Evolutionary conservation across 306 rosid species (phyloP).

Genomic region (Cajanus cajan): DNA sequence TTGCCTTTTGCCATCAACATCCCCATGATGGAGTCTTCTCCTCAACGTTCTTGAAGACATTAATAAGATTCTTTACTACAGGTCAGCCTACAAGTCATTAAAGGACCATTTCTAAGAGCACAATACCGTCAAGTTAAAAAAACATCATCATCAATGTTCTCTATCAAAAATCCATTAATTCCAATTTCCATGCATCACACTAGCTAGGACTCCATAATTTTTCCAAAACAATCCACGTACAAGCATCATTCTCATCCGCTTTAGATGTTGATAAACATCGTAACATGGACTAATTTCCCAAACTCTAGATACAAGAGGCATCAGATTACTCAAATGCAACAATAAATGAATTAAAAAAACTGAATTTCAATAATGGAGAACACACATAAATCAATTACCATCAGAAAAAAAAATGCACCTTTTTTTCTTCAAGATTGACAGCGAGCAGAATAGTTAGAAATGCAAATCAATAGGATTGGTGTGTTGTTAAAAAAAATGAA

Average conservation of each 20-base stretch:
- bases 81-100: slow-evolving; percentile 39
- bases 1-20: slow-evolving; percentile 61
- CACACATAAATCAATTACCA: not conserved
- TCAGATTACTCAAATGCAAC: slow-evolving; percentile 10
- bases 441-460: not conserved
- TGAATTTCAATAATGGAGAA: slow-evolving; percentile 4
- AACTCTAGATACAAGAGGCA: slow-evolving; percentile 4
- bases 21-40: slow-evolving; percentile 90
- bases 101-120: not conserved
- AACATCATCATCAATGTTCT: slow-evolving; percentile 5
- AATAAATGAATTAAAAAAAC: slow-evolving; percentile 7
- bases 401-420: not conserved
- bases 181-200: slow-evolving; percentile 1
- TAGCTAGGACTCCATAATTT: not conserved
- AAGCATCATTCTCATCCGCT: not conserved
- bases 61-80: not conserved
- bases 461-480: not conserved
- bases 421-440: slow-evolving; percentile 3
- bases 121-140: slow-evolving; percentile 23
- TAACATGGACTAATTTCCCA: not conserved
- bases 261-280: slow-evolving; percentile 8
- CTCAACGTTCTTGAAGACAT: slow-evolving; percentile 76
- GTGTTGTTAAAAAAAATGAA: slow-evolving; percentile 19
- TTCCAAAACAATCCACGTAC: not conserved
- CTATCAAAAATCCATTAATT: slow-evolving; percentile 18